Percentiles rank a stretch among this genome's conserved stretches.
These are phyloP conservation scores for Neurospora sp. DNA, from an alignment of 495 filamentous ascomycete genomes.

Conservation along the genomic window DNA sequence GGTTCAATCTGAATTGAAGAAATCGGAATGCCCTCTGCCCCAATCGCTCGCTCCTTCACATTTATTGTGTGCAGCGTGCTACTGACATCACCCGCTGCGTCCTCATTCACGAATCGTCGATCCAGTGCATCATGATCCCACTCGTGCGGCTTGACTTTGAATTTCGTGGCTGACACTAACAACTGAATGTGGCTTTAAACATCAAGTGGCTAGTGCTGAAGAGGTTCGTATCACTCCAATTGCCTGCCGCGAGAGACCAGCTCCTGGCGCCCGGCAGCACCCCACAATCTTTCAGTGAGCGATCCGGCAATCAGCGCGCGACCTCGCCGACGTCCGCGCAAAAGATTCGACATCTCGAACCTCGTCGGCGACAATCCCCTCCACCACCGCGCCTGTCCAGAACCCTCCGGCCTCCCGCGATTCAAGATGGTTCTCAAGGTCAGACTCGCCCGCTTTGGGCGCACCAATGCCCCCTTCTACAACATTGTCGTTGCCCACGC, in stretches of 20 bases:
- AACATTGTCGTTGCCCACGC: slow-evolving; percentile 96
- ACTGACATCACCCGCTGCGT: not conserved
- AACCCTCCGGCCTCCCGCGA: not conserved
- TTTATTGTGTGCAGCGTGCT: not conserved
- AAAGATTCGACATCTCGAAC: not conserved
- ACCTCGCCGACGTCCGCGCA: not conserved
- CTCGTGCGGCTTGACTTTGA: not conserved
- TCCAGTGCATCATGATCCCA: not conserved
- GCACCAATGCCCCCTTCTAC: slow-evolving; percentile 76
- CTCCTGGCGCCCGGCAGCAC: not conserved
- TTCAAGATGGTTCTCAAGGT: slow-evolving; percentile 81
- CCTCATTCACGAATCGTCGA: not conserved
- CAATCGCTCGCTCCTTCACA: not conserved
- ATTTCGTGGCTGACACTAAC: not conserved
- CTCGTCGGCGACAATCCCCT: not conserved
- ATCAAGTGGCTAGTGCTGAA: not conserved
- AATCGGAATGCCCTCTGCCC: not conserved
- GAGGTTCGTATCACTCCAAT: not conserved
- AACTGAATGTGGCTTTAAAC: not conserved
- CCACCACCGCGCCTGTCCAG: not conserved
- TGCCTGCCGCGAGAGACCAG: not conserved
- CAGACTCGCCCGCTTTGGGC: slow-evolving; percentile 87
- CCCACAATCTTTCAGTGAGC: not conserved
- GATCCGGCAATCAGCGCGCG: not conserved
- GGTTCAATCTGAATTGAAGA: not conserved